These are phyloP conservation scores for Mycena leptocephala DNA, from an alignment of 768 basidiomycete genomes.

Conservation along the genomic window DNA sequence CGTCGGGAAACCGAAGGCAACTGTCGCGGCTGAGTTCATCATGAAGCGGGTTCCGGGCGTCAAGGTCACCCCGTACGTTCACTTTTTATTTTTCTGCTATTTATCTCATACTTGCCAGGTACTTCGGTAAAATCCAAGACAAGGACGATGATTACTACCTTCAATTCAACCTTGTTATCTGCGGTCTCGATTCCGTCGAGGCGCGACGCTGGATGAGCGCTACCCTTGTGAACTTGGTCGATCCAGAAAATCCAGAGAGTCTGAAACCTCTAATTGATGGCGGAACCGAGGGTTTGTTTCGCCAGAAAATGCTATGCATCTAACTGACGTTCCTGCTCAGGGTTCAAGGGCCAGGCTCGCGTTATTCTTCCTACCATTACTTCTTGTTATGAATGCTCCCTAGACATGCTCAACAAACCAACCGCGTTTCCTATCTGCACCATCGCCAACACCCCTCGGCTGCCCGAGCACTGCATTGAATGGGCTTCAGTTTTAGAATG, in stretches of 20 bases:
- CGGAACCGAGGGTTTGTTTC: slow-evolving; percentile 90
- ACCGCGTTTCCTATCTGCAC: slow-evolving; percentile 99
- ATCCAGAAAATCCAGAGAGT: slow-evolving; percentile 93
- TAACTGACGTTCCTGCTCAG: slow-evolving; percentile 57
- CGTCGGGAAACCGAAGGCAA: slow-evolving; percentile 95
- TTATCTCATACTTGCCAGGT: slow-evolving; percentile 63
- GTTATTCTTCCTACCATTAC: slow-evolving; percentile 96
- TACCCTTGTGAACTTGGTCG: slow-evolving; percentile 95
- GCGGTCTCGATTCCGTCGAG: slow-evolving; percentile 97
- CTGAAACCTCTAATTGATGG: slow-evolving; percentile 98
- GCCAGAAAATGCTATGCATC: background rate
- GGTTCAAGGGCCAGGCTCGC: slow-evolving; percentile 98
- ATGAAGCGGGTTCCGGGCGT: slow-evolving; percentile 97
- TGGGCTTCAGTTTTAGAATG: slow-evolving; percentile 99
- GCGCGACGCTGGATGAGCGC: slow-evolving; percentile 99
- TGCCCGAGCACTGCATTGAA: slow-evolving; percentile 99
- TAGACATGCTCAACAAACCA: slow-evolving; percentile 98
- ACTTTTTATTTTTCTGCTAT: background rate
- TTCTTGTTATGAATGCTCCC: slow-evolving; percentile 98
- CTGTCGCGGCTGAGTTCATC: slow-evolving; percentile 94
- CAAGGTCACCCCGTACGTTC: slow-evolving; percentile 93
- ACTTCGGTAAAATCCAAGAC: slow-evolving; percentile 98
- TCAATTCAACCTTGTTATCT: slow-evolving; percentile 97
- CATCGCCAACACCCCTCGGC: slow-evolving; percentile 97
- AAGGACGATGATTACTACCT: slow-evolving; percentile 95